A percentile compares a stretch with the other conserved stretches of the same genome.
Conservation (phyloP, 1,284 basidiomycete genomes). For the Apiotrichum sp. region DNA sequence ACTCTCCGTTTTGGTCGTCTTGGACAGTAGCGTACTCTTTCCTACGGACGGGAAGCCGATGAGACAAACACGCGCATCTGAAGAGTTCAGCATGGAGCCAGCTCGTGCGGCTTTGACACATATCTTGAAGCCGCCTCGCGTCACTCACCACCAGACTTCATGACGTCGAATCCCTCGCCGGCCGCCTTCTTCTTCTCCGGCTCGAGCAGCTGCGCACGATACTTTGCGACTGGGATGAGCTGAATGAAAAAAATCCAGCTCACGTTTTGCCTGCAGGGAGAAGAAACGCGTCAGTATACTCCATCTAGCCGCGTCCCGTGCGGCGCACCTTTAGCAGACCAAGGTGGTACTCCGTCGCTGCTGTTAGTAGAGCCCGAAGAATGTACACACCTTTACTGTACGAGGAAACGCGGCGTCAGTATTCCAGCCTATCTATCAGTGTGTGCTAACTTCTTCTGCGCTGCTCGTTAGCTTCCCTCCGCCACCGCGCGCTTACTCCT, state of each 20-base stretch:
- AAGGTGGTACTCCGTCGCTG: constrained; percentile 84
- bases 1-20: constrained; percentile 83
- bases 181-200: constrained; percentile 68
- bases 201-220: constrained; percentile 82
- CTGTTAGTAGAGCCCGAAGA: constrained; percentile 5
- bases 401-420: not conserved
- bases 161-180: constrained; percentile 86
- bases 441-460: constrained; percentile 80
- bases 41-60: constrained; percentile 95
- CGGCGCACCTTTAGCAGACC: constrained; percentile 38
- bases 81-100: not conserved
- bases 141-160: constrained; percentile 67
- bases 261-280: constrained; percentile 32
- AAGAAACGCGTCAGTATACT: not conserved
- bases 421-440: not conserved
- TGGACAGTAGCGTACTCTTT: constrained; percentile 88
- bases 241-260: constrained; percentile 8
- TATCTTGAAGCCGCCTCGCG: not conserved
- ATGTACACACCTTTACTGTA: constrained; percentile 21
- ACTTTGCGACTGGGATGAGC: constrained; percentile 59
- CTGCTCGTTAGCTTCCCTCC: constrained; percentile 47
- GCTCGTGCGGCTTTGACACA: too few relatives aligned
- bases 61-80: constrained; percentile 81
- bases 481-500: constrained; percentile 58
- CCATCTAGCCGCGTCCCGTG: too few relatives aligned